phyloP scores from a whole-genome alignment of 305 asterid species.

The Solanum chacoense region DNA sequence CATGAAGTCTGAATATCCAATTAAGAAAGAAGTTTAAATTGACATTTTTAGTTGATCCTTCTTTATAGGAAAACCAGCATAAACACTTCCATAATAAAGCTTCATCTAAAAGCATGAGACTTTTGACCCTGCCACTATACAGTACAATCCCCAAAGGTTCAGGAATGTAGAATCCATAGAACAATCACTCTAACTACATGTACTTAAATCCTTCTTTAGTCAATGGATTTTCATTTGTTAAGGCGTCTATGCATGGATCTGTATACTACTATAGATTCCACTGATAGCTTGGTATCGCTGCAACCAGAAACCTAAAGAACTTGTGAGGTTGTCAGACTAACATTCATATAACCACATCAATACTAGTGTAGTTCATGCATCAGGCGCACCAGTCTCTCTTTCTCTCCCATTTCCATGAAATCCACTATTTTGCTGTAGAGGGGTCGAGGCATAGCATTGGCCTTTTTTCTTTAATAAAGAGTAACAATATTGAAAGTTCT shows the following conservation, averaged over 20 bases:
- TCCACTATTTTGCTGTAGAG: neutral
- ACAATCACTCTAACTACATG: neutral
- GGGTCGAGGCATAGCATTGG: neutral
- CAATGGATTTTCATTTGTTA: neutral
- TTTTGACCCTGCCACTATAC: neutral
- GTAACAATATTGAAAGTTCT: neutral
- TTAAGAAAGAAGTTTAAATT: neutral
- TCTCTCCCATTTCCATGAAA: neutral
- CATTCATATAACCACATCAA: neutral
- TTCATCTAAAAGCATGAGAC: neutral
- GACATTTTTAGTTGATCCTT: neutral
- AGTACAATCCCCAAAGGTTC: neutral
- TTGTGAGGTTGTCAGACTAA: neutral
- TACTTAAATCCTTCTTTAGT: neutral
- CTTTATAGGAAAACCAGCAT: neutral
- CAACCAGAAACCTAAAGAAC: neutral
- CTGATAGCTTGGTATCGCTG: neutral
- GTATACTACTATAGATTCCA: neutral
- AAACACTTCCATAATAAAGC: neutral
- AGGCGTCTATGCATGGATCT: neutral
- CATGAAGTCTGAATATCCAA: neutral
- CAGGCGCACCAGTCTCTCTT: neutral
- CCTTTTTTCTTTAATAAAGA: neutral
- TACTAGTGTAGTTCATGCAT: neutral
- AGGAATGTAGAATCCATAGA: neutral